Evolutionary conservation across 257 asterid species (phyloP), one percentile per base, ranked within the genome.

Genomic region (Salvia rosmarinus): DNA sequence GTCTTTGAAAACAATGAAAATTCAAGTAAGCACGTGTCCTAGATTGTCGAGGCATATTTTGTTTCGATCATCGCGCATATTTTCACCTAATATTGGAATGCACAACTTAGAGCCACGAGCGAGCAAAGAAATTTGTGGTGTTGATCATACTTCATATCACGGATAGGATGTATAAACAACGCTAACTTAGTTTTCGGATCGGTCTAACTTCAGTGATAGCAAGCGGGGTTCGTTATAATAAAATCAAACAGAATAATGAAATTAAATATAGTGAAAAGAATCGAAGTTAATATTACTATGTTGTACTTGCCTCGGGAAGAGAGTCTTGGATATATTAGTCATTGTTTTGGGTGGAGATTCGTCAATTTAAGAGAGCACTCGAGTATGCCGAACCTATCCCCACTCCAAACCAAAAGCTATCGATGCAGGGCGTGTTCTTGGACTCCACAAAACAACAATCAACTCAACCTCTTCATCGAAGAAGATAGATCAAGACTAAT

Each of bases 371-470:
- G 86, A 42, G 90, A 86, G 85, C 96, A 89, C 16, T 89, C 96
- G 88, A 72, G 83, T 88, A 92, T 44, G 98, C 94, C 71, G 95
- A 87, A 62, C 96, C 98, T 54, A 91, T 76, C 37, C 96, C 98
- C 67, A 85, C 58, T 28, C 98, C 98, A 62, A 96, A 70, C 94
- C 96, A 74, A 91, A 85, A 34, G 94, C 87, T 67, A 90, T 83
- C 39, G 95, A 86, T 55, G 95, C 90, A 96, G 96, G 89, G 68
- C 95, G 90, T 63, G 95, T 88, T 19, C 59, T 88, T 37, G 98
- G 98, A 67, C 95, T 89, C 82, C 98, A 95, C 89, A 3, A 25
- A 25, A 25, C 30, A 25, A 25, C 30, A 25, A 25, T 25, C 9
- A 35, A 35, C 8, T 5, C 12, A 58, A 30, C 10, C 62, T 13